These are phyloP conservation scores for Penicillium sp. DNA, from an alignment of 2,329 filamentous ascomycete genomes.

Conservation along the genomic window DNA sequence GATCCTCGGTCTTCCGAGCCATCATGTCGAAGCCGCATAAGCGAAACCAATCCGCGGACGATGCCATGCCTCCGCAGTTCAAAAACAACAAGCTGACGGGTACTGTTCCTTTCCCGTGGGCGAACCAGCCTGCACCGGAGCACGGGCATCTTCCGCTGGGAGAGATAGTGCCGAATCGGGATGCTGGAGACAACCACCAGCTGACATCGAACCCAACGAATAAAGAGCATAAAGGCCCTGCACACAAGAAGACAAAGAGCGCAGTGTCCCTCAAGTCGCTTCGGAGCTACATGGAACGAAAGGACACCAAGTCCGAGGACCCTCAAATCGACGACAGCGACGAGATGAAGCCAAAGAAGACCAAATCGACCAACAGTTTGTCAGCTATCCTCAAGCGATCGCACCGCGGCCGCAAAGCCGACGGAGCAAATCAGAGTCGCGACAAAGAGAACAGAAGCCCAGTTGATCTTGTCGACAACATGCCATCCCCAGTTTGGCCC, in stretches of 20 bases:
- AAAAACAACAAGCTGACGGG: conserved; percentile 48
- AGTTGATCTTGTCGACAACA: conserved; percentile 47
- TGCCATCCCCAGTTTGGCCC: conserved; percentile 74
- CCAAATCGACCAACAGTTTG: conserved; percentile 83
- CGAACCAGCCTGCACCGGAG: conserved; percentile 52
- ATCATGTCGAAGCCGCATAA: conserved; percentile 56
- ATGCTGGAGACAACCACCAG: conserved; percentile 29
- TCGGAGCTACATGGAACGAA: conserved; percentile 50
- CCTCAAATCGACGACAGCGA: conserved; percentile 36
- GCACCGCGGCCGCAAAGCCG: conserved; percentile 65
- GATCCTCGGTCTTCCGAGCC: conserved; percentile 54
- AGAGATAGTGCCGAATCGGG: conserved; percentile 44
- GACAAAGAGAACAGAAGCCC: conserved; percentile 85
- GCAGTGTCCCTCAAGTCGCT: conserved; percentile 56
- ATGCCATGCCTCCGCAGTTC: conserved; percentile 25
- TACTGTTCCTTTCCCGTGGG: conserved; percentile 43
- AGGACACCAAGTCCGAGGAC: conserved; percentile 39
- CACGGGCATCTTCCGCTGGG: conserved; percentile 37
- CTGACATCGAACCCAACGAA: conserved; percentile 43
- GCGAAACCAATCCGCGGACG: conserved; percentile 47
- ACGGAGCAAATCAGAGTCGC: conserved; percentile 55
- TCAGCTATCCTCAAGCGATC: conserved; percentile 74
- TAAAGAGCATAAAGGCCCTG: conserved; percentile 35
- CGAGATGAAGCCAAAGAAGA: conserved; percentile 63
- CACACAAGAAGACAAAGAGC: conserved; percentile 59